phyloP scores from a whole-genome alignment of 2,329 filamentous ascomycete genomes.

The Fusarium sp. region DNA sequence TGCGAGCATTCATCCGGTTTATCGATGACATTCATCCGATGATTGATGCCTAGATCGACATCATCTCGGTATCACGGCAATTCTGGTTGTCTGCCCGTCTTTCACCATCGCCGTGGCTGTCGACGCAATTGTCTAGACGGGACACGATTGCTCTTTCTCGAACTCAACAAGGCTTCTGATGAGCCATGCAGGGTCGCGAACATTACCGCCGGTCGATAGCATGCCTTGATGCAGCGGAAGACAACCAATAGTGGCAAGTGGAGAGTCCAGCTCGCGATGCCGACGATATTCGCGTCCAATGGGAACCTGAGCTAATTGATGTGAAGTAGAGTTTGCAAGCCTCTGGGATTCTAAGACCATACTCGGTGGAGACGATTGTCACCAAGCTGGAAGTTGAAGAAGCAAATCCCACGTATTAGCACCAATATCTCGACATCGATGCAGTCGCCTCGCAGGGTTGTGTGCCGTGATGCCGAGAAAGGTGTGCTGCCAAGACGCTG shows the following conservation, averaged over 20 bases:
- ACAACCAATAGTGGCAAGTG: slow-evolving; percentile 28
- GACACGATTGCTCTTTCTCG: not conserved
- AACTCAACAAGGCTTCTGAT: not conserved
- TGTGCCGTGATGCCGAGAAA: slow-evolving; percentile 42
- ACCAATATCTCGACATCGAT: slow-evolving; percentile 6
- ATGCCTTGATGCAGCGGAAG: not conserved
- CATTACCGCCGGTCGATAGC: not conserved
- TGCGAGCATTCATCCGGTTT: not conserved
- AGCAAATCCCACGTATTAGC: slow-evolving; percentile 31
- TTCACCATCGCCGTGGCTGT: slow-evolving; percentile 40
- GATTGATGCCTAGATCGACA: slow-evolving; percentile 16
- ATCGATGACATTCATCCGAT: not conserved
- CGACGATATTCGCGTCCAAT: slow-evolving; percentile 25
- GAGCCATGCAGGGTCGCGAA: not conserved
- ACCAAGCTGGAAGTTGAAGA: slow-evolving; percentile 11
- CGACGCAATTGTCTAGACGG: slow-evolving; percentile 35
- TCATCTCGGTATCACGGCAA: slow-evolving; percentile 1
- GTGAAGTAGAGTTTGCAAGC: slow-evolving; percentile 11
- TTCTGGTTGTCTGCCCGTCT: slow-evolving; percentile 6
- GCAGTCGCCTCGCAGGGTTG: slow-evolving; percentile 4
- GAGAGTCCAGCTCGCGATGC: slow-evolving; percentile 14
- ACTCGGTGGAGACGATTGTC: slow-evolving; percentile 15
- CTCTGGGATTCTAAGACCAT: slow-evolving; percentile 6
- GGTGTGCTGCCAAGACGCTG: slow-evolving; percentile 39
- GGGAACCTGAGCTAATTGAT: slow-evolving; percentile 12